phyloP scores from a whole-genome alignment of 345 rosid species.

The Brassica nigra region DNA sequence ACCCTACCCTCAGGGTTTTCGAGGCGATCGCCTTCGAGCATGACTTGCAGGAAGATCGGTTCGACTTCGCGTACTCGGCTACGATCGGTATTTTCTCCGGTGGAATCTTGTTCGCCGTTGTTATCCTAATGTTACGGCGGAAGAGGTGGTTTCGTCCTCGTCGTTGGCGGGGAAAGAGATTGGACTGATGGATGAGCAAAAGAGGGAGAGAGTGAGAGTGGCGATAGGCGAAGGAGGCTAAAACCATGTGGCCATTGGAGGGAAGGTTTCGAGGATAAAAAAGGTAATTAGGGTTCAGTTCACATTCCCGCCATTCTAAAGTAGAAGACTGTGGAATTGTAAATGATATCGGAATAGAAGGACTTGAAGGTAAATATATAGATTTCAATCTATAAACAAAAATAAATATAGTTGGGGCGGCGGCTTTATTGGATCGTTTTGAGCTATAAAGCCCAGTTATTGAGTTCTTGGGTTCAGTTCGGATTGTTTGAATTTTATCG shows the following conservation, averaged over 20 bases:
- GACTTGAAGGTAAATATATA: too few species aligned
- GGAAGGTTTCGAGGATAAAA: not conserved
- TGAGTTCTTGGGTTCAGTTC: too few species aligned
- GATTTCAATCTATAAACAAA: too few species aligned
- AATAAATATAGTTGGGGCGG: too few species aligned
- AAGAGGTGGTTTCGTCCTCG: not conserved
- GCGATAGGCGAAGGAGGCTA: not conserved
- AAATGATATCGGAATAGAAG: not conserved
- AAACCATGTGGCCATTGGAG: slow-evolving; percentile 23
- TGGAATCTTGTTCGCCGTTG: not conserved
- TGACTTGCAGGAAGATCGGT: slow-evolving; percentile 71
- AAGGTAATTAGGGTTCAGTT: slow-evolving; percentile 22
- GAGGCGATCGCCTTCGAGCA: slow-evolving; percentile 59
- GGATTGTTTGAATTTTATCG: too few species aligned
- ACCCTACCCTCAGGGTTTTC: slow-evolving; percentile 63
- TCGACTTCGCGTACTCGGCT: slow-evolving; percentile 87
- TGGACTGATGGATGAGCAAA: not conserved
- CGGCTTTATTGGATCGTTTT: too few species aligned
- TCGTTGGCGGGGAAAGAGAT: slow-evolving; percentile 9
- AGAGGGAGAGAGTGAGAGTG: not conserved
- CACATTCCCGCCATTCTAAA: slow-evolving; percentile 30
- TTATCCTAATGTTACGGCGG: not conserved
- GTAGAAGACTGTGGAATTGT: not conserved
- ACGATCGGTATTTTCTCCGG: slow-evolving; percentile 42
- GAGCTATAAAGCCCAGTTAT: too few species aligned